These are phyloP conservation scores for Trametes sp. DNA, from an alignment of 1,284 basidiomycete genomes.

Conservation along the genomic window DNA sequence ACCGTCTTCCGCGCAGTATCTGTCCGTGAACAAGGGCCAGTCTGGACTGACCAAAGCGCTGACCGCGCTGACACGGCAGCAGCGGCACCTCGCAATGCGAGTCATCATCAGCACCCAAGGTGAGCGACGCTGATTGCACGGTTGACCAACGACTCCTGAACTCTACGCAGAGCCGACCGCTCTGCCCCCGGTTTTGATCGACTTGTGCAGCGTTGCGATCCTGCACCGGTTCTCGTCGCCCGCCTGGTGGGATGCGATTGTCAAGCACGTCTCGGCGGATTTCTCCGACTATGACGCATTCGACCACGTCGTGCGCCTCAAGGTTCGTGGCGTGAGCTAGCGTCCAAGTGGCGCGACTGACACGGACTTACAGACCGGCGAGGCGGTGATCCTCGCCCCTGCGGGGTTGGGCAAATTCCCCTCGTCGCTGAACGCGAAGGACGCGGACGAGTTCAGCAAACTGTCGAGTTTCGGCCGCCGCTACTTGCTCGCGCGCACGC, in stretches of 20 bases:
- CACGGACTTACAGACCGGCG: conserved; percentile 57
- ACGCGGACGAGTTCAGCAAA: not conserved
- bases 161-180: conserved; percentile 77
- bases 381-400: conserved; percentile 70
- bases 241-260: conserved; percentile 74
- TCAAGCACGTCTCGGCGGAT: conserved; percentile 70
- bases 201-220: conserved; percentile 69
- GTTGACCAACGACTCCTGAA: not conserved
- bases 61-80: conserved; percentile 68
- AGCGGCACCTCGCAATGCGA: conserved; percentile 75
- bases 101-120: conserved; percentile 80
- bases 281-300: conserved; percentile 65
- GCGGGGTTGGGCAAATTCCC: conserved; percentile 57
- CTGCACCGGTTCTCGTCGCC: conserved; percentile 79
- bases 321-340: conserved; percentile 49
- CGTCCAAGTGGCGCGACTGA: not conserved
- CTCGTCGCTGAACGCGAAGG: conserved; percentile 8
- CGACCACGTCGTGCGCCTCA: conserved; percentile 67
- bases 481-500: conserved; percentile 64
- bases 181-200: conserved; percentile 70
- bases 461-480: conserved; percentile 56
- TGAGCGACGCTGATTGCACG: conserved; percentile 24
- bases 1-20: conserved; percentile 54
- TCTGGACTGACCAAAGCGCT: conserved; percentile 65
- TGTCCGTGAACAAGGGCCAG: conserved; percentile 50